Base-by-base conservation (phyloP, 2,329 filamentous ascomycete species). In the Hypoxylon rubiginosum region DNA sequence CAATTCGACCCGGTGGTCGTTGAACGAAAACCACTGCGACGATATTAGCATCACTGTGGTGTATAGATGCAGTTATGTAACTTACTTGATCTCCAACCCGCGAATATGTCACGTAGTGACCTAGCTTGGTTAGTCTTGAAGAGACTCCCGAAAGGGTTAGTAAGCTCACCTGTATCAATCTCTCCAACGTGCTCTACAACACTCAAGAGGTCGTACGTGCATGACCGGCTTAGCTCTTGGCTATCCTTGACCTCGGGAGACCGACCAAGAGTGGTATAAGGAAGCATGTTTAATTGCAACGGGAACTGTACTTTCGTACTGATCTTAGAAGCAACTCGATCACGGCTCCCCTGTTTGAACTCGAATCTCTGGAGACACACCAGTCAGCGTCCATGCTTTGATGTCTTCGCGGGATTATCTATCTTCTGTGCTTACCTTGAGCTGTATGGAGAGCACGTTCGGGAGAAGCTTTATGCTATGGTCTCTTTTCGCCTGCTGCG, bases 151-250 rank as follows among this genome's bases (percentile, higher is more conserved):
- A 17, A 13, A 19, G 1, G 51, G 26, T 11, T 10, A 13, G 39
- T 9, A 17, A 68, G 11, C 75, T 68, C 69, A 81, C 80, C 95
- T 1, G 93, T 94, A 73, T 97, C 94, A 62, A 97, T 91, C 78
- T 95, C 93, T 55, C 95, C 95, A 65, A 97, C 92, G 75, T 98
- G 95, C 41, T 97, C 94, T 21, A 98, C 91, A 2, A 97, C 94
- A 67, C 92, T 94, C 17, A 94, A 86, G 0, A 98, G 86, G 71
- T 97, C 93, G 77, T 97, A 98, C 4, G 91, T 88, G 74, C 92
- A 94, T 4, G 87, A 90, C 72, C 88, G 82, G 58, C 84, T 85
- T 17, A 90, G 78, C 72, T 90, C 88, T 52, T 82, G 82, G 59
- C 80, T 81, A 49, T 87, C 82, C 69, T 82, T 84, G 5, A 73